Conservation (phyloP, 1,139 yeast genomes). For the Candida freyschussii region DNA sequence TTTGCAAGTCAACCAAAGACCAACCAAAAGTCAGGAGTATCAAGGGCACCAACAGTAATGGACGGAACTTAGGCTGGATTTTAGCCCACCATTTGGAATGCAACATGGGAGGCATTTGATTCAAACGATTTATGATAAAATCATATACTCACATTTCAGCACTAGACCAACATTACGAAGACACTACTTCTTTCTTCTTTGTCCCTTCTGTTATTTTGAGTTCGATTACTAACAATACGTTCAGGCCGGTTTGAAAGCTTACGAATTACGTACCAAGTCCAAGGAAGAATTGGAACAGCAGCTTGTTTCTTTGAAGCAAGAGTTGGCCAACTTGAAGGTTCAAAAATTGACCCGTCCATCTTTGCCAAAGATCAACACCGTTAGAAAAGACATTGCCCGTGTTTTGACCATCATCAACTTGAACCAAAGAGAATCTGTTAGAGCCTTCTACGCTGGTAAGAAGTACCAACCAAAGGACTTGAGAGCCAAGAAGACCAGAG, state of each 20-base stretch:
- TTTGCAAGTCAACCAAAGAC: too few species aligned
- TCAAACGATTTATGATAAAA: background rate
- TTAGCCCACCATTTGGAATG: too few species aligned
- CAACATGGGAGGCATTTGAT: constrained; percentile 1
- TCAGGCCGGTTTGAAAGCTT: constrained; percentile 89
- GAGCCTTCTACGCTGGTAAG: constrained; percentile 94
- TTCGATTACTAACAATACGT: constrained; percentile 19
- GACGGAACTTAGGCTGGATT: too few species aligned
- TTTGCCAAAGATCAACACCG: constrained; percentile 91
- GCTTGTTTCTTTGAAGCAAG: constrained; percentile 95
- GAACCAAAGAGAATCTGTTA: constrained; percentile 94
- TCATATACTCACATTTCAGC: too few species aligned
- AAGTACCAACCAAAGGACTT: constrained; percentile 97
- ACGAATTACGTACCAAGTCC: constrained; percentile 96
- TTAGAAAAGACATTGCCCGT: constrained; percentile 98
- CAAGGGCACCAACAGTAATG: too few species aligned
- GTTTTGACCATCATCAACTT: constrained; percentile 95
- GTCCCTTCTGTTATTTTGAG: background rate
- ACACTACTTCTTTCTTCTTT: too few species aligned
- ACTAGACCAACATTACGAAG: too few species aligned
- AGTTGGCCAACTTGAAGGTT: constrained; percentile 93
- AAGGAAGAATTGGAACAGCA: constrained; percentile 94
- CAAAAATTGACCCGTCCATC: constrained; percentile 91
- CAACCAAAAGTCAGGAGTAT: too few species aligned
- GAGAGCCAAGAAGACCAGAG: constrained; percentile 99